phyloP scores from a whole-genome alignment of 257 asterid species.

The Nicotiana tomentosiformis region DNA sequence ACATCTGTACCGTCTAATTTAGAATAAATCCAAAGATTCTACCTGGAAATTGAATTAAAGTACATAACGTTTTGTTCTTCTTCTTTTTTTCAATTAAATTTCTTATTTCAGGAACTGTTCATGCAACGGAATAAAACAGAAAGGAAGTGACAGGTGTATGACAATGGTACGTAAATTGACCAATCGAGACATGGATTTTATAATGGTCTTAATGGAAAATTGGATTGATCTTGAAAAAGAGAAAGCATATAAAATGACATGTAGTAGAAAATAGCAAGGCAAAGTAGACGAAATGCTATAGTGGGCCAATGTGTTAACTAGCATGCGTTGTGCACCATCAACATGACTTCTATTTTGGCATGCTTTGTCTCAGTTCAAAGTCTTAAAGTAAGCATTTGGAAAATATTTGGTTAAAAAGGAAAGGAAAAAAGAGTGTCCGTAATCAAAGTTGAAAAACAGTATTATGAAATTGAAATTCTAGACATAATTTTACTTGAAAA shows the following conservation, averaged over 20 bases:
- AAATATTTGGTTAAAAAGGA: not conserved
- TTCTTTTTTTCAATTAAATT: not conserved
- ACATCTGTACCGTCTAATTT: not conserved
- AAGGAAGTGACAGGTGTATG: not conserved
- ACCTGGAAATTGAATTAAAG: not conserved
- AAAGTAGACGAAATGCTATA: not conserved
- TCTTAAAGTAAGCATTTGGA: not conserved
- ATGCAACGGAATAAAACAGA: not conserved
- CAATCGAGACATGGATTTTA: not conserved
- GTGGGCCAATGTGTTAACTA: conserved; percentile 33
- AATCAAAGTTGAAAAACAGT: no score
- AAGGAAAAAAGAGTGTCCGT: not conserved
- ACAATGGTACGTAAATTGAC: not conserved
- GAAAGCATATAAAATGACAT: not conserved
- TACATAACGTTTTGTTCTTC: not conserved
- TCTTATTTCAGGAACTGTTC: not conserved
- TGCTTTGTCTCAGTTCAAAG: conserved; percentile 29
- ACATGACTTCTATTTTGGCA: conserved; percentile 21
- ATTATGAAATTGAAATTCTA: no score
- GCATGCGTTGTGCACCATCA: conserved; percentile 34
- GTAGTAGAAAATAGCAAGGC: not conserved
- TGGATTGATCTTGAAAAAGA: not conserved
- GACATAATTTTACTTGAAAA: no score
- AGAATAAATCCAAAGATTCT: not conserved
- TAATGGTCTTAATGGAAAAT: not conserved